These are phyloP conservation scores for Lophiotrema nucula DNA, from an alignment of 495 filamentous ascomycete species.

Conservation along the genomic window DNA sequence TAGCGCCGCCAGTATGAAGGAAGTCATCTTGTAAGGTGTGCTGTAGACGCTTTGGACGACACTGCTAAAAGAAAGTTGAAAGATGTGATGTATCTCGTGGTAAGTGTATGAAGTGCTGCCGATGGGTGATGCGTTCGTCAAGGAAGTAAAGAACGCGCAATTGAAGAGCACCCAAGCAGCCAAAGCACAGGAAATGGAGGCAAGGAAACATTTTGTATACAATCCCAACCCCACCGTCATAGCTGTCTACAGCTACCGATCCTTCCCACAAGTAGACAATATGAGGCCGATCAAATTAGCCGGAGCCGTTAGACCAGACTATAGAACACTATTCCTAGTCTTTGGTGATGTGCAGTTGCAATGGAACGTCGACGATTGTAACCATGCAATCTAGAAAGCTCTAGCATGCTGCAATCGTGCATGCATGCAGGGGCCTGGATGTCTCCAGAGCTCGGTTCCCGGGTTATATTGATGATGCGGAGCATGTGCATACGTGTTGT, in stretches of 20 bases:
- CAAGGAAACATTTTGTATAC: conserved; percentile 8
- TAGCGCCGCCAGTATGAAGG: conserved; percentile 3
- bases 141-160: too few species aligned
- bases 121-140: too few species aligned
- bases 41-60: too few species aligned
- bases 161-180: not conserved
- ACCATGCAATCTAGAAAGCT: conserved; percentile 19
- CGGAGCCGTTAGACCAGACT: not conserved
- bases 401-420: conserved; percentile 1
- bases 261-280: conserved; percentile 1
- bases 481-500: conserved; percentile 11
- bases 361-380: conserved; percentile 22
- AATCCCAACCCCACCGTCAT: conserved; percentile 13
- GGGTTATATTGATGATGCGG: conserved; percentile 2
- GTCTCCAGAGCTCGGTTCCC: not conserved
- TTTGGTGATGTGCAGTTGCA: conserved; percentile 5
- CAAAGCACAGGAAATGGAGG: not conserved
- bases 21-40: conserved; percentile 5
- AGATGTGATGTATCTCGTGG: too few species aligned
- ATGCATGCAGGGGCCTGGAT: conserved; percentile 15
- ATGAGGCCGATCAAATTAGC: conserved; percentile 21
- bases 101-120: too few species aligned
- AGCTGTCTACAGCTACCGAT: not conserved
- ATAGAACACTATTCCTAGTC: not conserved
- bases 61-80: not conserved